phyloP scores from a whole-genome alignment of 2,329 filamentous ascomycete species.

The Penicillium sp. region DNA sequence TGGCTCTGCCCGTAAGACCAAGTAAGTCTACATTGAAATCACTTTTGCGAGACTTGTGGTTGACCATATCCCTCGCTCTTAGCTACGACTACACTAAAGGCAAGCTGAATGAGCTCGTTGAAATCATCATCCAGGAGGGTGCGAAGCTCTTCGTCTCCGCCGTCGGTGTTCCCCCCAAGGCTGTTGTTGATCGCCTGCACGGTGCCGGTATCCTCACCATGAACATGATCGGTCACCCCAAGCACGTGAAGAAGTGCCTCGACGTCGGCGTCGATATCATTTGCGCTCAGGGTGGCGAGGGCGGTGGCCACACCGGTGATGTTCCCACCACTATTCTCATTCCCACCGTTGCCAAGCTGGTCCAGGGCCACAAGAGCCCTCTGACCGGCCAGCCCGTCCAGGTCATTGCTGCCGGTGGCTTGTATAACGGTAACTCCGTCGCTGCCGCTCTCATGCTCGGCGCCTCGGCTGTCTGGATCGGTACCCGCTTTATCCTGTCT shows the following conservation, averaged over 20 bases:
- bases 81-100: constrained; percentile 99
- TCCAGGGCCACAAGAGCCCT: constrained; percentile 77
- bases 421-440: constrained; percentile 87
- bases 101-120: constrained; percentile 85
- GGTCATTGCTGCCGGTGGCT: constrained; percentile 89
- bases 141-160: constrained; percentile 94
- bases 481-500: constrained; percentile 89
- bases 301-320: constrained; percentile 93
- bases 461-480: constrained; percentile 90
- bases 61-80: constrained; percentile 17
- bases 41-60: not conserved
- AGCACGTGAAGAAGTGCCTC: constrained; percentile 96
- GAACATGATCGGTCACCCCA: constrained; percentile 99
- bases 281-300: constrained; percentile 97
- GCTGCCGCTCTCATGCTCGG: constrained; percentile 91
- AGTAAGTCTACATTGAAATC: constrained; percentile 52
- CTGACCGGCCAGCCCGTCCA: constrained; percentile 84
- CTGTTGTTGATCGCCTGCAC: constrained; percentile 87
- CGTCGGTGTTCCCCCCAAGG: constrained; percentile 86
- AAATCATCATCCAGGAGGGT: constrained; percentile 88
- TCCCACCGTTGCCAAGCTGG: constrained; percentile 81
- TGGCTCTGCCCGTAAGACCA: constrained; percentile 91
- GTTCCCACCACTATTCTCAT: constrained; percentile 90
- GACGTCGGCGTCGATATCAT: constrained; percentile 92
- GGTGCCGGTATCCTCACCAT: constrained; percentile 86